These are phyloP conservation scores for Marsdenia floribunda DNA, from an alignment of 257 asterid genomes.

Conservation along the genomic window DNA sequence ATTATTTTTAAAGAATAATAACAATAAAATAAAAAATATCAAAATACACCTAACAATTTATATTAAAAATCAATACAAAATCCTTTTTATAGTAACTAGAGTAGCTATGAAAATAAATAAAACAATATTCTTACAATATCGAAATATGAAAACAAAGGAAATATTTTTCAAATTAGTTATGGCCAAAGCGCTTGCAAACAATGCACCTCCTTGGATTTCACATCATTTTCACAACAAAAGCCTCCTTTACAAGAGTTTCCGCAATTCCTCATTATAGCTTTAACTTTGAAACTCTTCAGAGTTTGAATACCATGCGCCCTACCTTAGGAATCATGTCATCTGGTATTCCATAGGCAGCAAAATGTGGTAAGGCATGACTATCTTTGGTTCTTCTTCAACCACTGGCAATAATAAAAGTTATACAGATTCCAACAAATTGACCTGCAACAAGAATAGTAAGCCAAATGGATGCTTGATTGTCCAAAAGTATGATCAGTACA, in stretches of 20 bases:
- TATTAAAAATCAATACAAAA: too few species aligned
- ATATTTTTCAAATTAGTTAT: too few species aligned
- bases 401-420: conserved; percentile 17
- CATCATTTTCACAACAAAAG: conserved; percentile 62
- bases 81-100: too few species aligned
- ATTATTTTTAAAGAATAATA: too few species aligned
- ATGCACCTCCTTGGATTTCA: conserved; percentile 83
- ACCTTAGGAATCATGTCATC: conserved; percentile 89
- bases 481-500: conserved; percentile 32
- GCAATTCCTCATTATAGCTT: conserved; percentile 89
- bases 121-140: too few species aligned
- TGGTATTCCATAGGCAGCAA: conserved; percentile 71
- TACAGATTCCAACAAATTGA: neutral
- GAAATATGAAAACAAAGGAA: too few species aligned
- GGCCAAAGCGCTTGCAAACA: conserved; percentile 82
- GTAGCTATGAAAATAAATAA: too few species aligned
- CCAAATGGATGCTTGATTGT: conserved; percentile 20
- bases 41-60: too few species aligned
- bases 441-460: conserved; percentile 22
- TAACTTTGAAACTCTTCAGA: conserved; percentile 64
- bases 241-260: conserved; percentile 76
- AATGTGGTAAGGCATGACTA: conserved; percentile 19
- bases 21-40: too few species aligned
- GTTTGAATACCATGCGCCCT: conserved; percentile 47
- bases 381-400: conserved; percentile 26